Evolutionary conservation across 2,329 filamentous ascomycete species (phyloP).

Genomic region (Neofusicoccum sp.): DNA sequence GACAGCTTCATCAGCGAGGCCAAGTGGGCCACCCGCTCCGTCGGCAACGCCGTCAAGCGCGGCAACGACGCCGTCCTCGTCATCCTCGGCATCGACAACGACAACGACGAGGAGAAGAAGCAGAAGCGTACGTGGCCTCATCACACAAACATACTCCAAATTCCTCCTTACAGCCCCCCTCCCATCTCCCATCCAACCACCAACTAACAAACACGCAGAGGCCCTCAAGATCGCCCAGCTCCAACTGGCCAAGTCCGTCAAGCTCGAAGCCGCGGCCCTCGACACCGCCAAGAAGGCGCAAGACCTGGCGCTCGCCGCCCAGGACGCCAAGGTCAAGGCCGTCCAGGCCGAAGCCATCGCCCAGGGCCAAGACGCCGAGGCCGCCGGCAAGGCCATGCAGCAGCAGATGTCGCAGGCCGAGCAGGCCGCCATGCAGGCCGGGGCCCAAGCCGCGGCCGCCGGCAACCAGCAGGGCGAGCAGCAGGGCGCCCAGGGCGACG

Average conservation of each 20-base stretch:
- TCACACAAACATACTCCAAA: background rate
- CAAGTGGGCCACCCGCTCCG: background rate
- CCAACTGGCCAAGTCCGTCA: background rate
- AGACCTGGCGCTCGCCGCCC: background rate
- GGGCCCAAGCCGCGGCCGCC: background rate
- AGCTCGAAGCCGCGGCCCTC: conserved; percentile 5
- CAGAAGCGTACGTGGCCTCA: background rate
- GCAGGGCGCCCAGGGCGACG: background rate
- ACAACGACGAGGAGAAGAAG: background rate
- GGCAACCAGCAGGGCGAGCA: background rate
- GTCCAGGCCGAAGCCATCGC: background rate
- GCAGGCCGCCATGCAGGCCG: background rate
- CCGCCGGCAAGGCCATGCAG: background rate
- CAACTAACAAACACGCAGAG: background rate
- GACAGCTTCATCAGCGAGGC: background rate
- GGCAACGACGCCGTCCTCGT: background rate
- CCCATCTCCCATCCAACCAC: background rate
- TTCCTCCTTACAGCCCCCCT: background rate
- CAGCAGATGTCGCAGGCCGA: background rate
- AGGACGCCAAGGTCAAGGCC: conserved; percentile 8
- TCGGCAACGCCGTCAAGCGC: background rate
- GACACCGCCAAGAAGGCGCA: conserved; percentile 5
- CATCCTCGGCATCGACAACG: background rate
- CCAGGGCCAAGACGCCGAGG: background rate
- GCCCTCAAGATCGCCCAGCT: conserved; percentile 6